These are phyloP conservation scores for Chaetomiaceae sp. DNA, from an alignment of 2,329 filamentous ascomycete genomes.

Conservation along the genomic window DNA sequence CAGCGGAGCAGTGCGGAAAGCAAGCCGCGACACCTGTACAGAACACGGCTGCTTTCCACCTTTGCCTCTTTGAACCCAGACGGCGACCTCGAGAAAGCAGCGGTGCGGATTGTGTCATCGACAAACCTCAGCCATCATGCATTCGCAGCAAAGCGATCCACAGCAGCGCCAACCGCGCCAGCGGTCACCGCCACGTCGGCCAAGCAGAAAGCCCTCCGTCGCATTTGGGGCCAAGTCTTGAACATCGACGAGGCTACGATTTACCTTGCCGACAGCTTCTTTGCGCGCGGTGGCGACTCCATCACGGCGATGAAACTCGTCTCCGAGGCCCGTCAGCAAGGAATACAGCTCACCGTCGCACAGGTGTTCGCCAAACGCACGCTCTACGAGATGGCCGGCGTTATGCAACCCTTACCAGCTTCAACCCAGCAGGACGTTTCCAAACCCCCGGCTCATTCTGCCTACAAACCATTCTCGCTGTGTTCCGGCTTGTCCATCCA, in stretches of 20 bases:
- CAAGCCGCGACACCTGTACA: slow-evolving; percentile 30
- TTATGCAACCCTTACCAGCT: slow-evolving; percentile 12
- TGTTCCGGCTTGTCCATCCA: slow-evolving; percentile 27
- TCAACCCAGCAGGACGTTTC: slow-evolving; percentile 1
- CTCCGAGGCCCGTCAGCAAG: slow-evolving; percentile 31
- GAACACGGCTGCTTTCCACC: slow-evolving; percentile 36
- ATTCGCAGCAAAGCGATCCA: not conserved
- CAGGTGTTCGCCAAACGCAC: slow-evolving; percentile 23
- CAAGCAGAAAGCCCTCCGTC: slow-evolving; percentile 22
- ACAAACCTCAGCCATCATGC: slow-evolving; percentile 9
- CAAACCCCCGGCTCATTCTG: not conserved
- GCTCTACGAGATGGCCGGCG: slow-evolving; percentile 21
- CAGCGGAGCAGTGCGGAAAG: too few species aligned
- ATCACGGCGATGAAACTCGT: slow-evolving; percentile 45
- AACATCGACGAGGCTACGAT: slow-evolving; percentile 28
- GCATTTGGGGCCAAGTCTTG: slow-evolving; percentile 33
- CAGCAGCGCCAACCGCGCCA: not conserved
- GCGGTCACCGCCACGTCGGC: slow-evolving; percentile 16
- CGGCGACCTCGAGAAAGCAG: slow-evolving; percentile 21
- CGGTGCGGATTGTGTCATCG: slow-evolving; percentile 8
- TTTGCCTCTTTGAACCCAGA: too few species aligned
- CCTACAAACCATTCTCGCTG: slow-evolving; percentile 43
- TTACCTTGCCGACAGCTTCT: slow-evolving; percentile 37
- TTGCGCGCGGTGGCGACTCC: slow-evolving; percentile 44
- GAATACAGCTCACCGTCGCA: slow-evolving; percentile 33